phyloP scores from a whole-genome alignment of 2,329 filamentous ascomycete species.

The Aspergillus brunneoviolaceus region DNA sequence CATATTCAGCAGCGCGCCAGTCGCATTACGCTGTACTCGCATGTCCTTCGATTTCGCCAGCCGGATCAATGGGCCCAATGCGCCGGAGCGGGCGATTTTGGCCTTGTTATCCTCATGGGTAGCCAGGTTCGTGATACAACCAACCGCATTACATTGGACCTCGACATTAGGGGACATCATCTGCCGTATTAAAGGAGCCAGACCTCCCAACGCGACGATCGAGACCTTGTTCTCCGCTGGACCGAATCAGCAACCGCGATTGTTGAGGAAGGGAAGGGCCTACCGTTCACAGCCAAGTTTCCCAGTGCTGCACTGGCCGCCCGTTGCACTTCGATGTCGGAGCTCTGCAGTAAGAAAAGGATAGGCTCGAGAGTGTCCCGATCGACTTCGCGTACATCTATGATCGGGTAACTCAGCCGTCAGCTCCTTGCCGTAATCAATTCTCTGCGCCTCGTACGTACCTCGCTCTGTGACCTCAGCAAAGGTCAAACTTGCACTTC shows the following conservation, averaged over 20 bases:
- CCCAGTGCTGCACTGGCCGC: conserved; percentile 94
- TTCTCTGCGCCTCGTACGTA: conserved; percentile 40
- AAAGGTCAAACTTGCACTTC: conserved; percentile 96
- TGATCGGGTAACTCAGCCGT: not conserved
- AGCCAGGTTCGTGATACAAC: conserved; percentile 96
- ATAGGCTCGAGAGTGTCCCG: conserved; percentile 94
- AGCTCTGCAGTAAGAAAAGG: conserved; percentile 87
- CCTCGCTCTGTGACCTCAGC: conserved; percentile 98
- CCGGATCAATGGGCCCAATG: conserved; percentile 83
- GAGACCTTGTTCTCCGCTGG: conserved; percentile 97
- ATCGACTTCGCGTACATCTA: conserved; percentile 96
- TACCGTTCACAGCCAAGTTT: conserved; percentile 96
- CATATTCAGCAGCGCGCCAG: conserved; percentile 95
- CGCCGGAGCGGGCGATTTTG: conserved; percentile 93
- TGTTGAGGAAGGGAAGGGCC: conserved; percentile 8
- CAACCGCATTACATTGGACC: conserved; percentile 98
- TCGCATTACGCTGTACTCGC: conserved; percentile 96
- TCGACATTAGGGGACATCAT: conserved; percentile 99
- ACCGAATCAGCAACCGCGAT: conserved; percentile 43
- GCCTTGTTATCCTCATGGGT: conserved; percentile 99
- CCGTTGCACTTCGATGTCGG: conserved; percentile 94
- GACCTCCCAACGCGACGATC: conserved; percentile 87
- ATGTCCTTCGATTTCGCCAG: conserved; percentile 97
- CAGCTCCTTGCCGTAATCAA: not conserved
- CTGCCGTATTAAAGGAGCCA: conserved; percentile 89